Evolutionary conservation across 306 rosid species (phyloP).

Genomic region (Lablab purpureus): DNA sequence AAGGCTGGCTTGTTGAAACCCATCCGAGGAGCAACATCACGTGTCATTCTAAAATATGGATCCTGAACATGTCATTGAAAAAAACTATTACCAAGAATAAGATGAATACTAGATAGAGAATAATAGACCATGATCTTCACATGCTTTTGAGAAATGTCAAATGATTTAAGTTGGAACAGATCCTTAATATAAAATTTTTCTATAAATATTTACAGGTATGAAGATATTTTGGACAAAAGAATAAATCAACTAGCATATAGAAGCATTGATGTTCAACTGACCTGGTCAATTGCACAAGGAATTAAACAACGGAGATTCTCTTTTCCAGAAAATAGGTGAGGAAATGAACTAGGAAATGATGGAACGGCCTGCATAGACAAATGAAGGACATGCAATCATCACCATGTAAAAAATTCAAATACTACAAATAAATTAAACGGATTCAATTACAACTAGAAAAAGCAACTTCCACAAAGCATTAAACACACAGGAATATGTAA

Average conservation of each 20-base stretch:
- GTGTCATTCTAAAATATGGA: conserved; percentile 97
- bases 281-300: conserved; percentile 99
- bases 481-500: background rate
- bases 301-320: conserved; percentile 85
- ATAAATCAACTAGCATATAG: conserved; percentile 24
- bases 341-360: conserved; percentile 97
- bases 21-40: conserved; percentile 93
- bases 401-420: conserved; percentile 35
- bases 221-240: conserved; percentile 29
- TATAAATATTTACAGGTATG: conserved; percentile 1
- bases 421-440: conserved; percentile 13
- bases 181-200: conserved; percentile 13
- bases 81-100: conserved; percentile 21
- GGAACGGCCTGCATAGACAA: conserved; percentile 86
- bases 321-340: conserved; percentile 84
- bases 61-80: conserved; percentile 65
- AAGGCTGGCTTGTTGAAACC: conserved; percentile 88
- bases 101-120: background rate
- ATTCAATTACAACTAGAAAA: conserved; percentile 11
- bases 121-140: background rate
- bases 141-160: background rate
- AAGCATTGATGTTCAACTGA: conserved; percentile 36
- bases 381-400: conserved; percentile 43
- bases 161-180: conserved; percentile 16
- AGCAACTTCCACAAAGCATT: conserved; percentile 12